phyloP scores from a whole-genome alignment of 2,329 filamentous ascomycete genomes.

The Byssothecium circinans region DNA sequence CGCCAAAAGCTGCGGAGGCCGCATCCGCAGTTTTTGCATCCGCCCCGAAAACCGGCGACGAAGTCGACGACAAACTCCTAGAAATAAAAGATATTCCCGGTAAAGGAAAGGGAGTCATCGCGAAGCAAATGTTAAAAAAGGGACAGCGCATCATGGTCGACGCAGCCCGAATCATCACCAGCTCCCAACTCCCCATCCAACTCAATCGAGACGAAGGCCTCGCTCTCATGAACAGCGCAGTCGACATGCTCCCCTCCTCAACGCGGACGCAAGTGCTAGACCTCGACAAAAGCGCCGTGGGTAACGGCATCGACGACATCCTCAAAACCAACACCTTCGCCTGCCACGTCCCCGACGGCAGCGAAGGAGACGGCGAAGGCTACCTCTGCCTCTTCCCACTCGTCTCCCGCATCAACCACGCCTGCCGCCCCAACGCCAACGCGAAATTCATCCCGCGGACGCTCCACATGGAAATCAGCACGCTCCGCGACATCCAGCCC shows the following conservation, averaged over 20 bases:
- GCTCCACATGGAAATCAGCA: conserved; percentile 25
- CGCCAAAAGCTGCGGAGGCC: conserved; percentile 16
- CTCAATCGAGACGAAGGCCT: conserved; percentile 13
- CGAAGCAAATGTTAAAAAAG: conserved; percentile 16
- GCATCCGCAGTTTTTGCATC: conserved; percentile 14
- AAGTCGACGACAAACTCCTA: conserved; percentile 4
- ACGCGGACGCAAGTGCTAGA: conserved; percentile 12
- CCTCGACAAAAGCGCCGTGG: conserved; percentile 20
- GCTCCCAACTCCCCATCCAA: conserved; percentile 18
- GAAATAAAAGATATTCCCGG: conserved; percentile 20
- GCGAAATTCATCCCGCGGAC: conserved; percentile 22
- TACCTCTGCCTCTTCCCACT: conserved; percentile 29
- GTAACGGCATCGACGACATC: conserved; percentile 19
- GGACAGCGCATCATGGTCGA: conserved; percentile 24
- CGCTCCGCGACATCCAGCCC: conserved; percentile 18
- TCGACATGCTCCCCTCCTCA: conserved; percentile 10
- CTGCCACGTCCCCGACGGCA: conserved; percentile 23
- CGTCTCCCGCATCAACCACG: conserved; percentile 28
- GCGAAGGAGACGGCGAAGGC: conserved; percentile 19
- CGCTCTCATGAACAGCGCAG: conserved; percentile 14
- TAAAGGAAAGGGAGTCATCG: conserved; percentile 28
- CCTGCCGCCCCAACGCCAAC: conserved; percentile 26
- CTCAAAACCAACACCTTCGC: conserved; percentile 30
- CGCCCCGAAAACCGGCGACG: background rate
- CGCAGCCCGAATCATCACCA: conserved; percentile 22